These are phyloP conservation scores for Arabis alpina DNA, from an alignment of 345 rosid genomes.

Conservation along the genomic window DNA sequence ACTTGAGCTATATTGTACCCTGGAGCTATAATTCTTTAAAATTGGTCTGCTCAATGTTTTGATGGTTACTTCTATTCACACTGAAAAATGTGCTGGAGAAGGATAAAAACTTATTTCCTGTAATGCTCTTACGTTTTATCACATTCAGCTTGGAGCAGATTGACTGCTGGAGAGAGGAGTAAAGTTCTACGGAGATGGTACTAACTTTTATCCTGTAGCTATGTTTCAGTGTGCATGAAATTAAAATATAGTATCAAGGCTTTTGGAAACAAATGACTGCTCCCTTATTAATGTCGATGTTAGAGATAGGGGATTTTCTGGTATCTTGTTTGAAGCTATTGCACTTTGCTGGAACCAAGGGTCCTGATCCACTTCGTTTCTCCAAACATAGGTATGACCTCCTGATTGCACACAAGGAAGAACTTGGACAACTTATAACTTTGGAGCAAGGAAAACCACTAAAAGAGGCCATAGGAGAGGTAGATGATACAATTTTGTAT, in stretches of 20 bases:
- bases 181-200: slow-evolving; percentile 80
- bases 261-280: slow-evolving; percentile 11
- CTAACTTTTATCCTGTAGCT: slow-evolving; percentile 23
- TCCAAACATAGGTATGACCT: slow-evolving; percentile 73
- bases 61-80: slow-evolving; percentile 15
- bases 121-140: slow-evolving; percentile 23
- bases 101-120: not conserved
- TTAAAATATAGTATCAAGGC: slow-evolving; percentile 1
- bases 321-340: slow-evolving; percentile 21
- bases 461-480: slow-evolving; percentile 95
- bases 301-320: slow-evolving; percentile 7
- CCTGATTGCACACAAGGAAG: slow-evolving; percentile 80
- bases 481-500: slow-evolving; percentile 40
- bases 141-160: slow-evolving; percentile 85
- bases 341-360: slow-evolving; percentile 23
- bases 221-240: slow-evolving; percentile 20
- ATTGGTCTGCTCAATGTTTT: slow-evolving; percentile 1
- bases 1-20: not conserved
- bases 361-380: slow-evolving; percentile 30
- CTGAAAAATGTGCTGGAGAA: slow-evolving; percentile 10
- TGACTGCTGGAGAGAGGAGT: slow-evolving; percentile 87
- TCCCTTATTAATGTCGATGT: slow-evolving; percentile 17
- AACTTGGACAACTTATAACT: slow-evolving; percentile 91
- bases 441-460: slow-evolving; percentile 98
- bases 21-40: too few relatives aligned